Evolutionary conservation across 768 basidiomycete genomes (phyloP).

Genomic region (Lactifluus hygrophoroides): DNA sequence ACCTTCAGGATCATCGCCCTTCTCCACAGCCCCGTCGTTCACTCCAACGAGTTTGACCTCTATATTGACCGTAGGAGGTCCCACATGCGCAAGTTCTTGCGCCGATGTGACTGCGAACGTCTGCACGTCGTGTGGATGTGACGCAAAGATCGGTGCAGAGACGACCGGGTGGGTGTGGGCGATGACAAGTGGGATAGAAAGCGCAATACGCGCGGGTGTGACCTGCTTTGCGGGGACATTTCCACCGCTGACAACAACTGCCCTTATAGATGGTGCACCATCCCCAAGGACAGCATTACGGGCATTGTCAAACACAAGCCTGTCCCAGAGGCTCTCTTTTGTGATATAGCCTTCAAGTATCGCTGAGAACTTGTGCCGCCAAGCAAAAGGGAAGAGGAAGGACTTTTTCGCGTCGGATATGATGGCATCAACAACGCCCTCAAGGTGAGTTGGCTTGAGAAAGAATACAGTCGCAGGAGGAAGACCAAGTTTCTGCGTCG

Average conservation of each 20-base stretch:
- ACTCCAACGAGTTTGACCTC: slow-evolving; percentile 73
- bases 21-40: slow-evolving; percentile 55
- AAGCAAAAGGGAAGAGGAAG: slow-evolving; percentile 52
- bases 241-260: slow-evolving; percentile 66
- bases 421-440: slow-evolving; percentile 45
- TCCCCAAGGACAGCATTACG: slow-evolving; percentile 53
- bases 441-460: slow-evolving; percentile 54
- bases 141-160: slow-evolving; percentile 70
- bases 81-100: slow-evolving; percentile 46
- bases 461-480: slow-evolving; percentile 79
- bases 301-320: slow-evolving; percentile 62
- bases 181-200: slow-evolving; percentile 71
- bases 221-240: slow-evolving; percentile 40
- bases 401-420: slow-evolving; percentile 45
- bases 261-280: slow-evolving; percentile 52
- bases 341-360: slow-evolving; percentile 67
- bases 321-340: slow-evolving; percentile 80
- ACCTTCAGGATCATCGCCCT: slow-evolving; percentile 58
- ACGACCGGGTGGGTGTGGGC: slow-evolving; percentile 52
- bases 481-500: slow-evolving; percentile 43
- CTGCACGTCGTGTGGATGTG: slow-evolving; percentile 82
- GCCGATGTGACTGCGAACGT: slow-evolving; percentile 35
- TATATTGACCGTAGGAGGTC: slow-evolving; percentile 78
- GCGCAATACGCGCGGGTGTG: slow-evolving; percentile 58
- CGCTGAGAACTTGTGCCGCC: slow-evolving; percentile 68